Conservation (phyloP, 1,284 basidiomycete genomes). For the Cryptococcus deneoformans region DNA sequence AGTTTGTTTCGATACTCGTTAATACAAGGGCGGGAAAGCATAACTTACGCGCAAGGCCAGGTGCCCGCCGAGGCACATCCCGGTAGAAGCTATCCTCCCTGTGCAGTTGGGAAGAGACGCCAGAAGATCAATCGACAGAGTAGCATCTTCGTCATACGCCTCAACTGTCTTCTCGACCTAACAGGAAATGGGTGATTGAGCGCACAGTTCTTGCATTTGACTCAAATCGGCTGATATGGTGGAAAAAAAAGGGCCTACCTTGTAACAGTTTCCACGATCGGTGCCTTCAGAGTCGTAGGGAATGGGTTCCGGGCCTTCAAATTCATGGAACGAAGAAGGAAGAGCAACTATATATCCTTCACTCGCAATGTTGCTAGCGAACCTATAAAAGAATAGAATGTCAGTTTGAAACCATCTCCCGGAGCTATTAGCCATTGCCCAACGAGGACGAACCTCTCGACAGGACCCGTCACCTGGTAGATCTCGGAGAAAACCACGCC, state of each 20-base stretch:
- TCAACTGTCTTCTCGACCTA: slow-evolving; percentile 79
- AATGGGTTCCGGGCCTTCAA: slow-evolving; percentile 78
- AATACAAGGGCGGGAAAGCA: background rate
- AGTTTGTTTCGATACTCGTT: background rate
- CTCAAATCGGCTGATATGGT: background rate
- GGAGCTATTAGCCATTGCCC: background rate
- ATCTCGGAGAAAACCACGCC: slow-evolving; percentile 51
- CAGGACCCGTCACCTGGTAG: slow-evolving; percentile 50
- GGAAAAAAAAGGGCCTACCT: slow-evolving; percentile 54
- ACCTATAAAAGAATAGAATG: slow-evolving; percentile 49
- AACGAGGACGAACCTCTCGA: slow-evolving; percentile 28
- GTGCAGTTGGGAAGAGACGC: slow-evolving; percentile 73
- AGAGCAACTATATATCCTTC: slow-evolving; percentile 57
- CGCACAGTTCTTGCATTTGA: background rate
- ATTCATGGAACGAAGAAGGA: slow-evolving; percentile 70
- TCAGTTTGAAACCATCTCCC: too few relatives aligned
- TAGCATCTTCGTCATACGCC: slow-evolving; percentile 85
- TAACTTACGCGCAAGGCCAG: slow-evolving; percentile 59
- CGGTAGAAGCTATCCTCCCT: slow-evolving; percentile 69
- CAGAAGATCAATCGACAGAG: slow-evolving; percentile 70
- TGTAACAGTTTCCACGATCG: slow-evolving; percentile 83
- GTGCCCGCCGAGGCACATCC: slow-evolving; percentile 52
- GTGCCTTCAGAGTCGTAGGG: slow-evolving; percentile 87
- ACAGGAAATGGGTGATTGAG: background rate
- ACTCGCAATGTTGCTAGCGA: slow-evolving; percentile 87